Evolutionary conservation across 2,329 filamentous ascomycete genomes (phyloP).

Genomic region (Colletotrichum graminicola): DNA sequence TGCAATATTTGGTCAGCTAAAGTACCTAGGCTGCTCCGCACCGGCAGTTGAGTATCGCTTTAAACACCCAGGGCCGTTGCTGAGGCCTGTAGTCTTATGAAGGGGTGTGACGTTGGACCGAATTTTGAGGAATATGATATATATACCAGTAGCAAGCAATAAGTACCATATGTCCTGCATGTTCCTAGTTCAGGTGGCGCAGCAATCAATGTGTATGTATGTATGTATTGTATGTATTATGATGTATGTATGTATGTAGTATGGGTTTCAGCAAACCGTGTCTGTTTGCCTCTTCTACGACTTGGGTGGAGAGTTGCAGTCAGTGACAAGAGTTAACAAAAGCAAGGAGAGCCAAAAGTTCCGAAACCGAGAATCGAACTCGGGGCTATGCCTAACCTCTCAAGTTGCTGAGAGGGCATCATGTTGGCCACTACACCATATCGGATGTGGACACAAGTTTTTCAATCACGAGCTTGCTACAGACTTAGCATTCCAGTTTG

Average conservation of each 20-base stretch:
- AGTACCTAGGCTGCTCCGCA: conserved; percentile 1
- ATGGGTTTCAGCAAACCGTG: too few species aligned
- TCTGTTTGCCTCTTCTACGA: not conserved
- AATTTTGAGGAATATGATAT: not conserved
- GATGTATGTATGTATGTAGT: too few species aligned
- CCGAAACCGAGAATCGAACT: conserved; percentile 36
- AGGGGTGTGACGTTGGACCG: not conserved
- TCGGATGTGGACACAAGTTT: not conserved
- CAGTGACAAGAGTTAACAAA: too few species aligned
- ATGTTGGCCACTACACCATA: conserved; percentile 37
- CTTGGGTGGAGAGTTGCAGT: not conserved
- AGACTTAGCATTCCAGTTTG: not conserved
- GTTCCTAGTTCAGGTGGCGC: too few species aligned
- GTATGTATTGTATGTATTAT: too few species aligned
- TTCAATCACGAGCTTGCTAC: fast-evolving
- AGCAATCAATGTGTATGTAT: too few species aligned
- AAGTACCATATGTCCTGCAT: too few species aligned
- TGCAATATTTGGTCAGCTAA: not conserved
- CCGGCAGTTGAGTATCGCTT: conserved; percentile 14
- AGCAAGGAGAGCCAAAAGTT: not conserved
- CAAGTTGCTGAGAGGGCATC: conserved; percentile 18
- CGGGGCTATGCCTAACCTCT: conserved; percentile 34
- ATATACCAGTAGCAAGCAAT: too few species aligned
- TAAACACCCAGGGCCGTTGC: not conserved
- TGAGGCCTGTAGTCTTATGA: not conserved